A percentile compares a stretch with the other conserved stretches of the same genome.
Conservation (phyloP, 805 yeast genomes). For the Teunomyces panamensis region DNA sequence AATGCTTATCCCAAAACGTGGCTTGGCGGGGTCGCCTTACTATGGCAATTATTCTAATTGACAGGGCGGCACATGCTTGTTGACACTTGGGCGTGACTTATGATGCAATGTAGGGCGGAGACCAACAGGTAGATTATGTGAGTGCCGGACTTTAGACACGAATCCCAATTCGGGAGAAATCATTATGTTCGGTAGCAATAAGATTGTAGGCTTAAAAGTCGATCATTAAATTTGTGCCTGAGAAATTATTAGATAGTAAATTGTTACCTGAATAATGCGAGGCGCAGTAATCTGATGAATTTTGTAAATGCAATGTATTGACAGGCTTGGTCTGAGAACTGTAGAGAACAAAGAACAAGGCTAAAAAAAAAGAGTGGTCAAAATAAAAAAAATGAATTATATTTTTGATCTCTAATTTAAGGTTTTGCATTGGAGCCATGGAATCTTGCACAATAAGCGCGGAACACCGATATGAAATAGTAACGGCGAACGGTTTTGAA, state of each 20-base stretch:
- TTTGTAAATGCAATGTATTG: not conserved
- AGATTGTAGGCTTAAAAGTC: not conserved
- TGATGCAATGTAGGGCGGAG: conserved; percentile 1
- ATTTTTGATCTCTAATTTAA: not conserved
- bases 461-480: not conserved
- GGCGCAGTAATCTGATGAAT: too few species aligned
- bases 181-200: not conserved
- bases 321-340: not conserved
- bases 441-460: not conserved
- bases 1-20: not conserved
- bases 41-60: not conserved
- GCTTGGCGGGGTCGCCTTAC: not conserved
- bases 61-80: not conserved
- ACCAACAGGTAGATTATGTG: not conserved
- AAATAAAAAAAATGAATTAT: not conserved
- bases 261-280: too few species aligned
- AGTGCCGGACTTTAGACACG: not conserved
- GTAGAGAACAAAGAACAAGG: not conserved
- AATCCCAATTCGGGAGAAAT: not conserved
- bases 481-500: not conserved
- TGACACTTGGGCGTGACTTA: not conserved
- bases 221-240: not conserved
- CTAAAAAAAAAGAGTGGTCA: too few species aligned
- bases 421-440: conserved; percentile 1
- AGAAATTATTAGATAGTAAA: not conserved